Evolutionary conservation across 75 land plant genomes (phyloP), one percentile per base, ranked within the genome.

Genomic region (Picea sitchensis): DNA sequence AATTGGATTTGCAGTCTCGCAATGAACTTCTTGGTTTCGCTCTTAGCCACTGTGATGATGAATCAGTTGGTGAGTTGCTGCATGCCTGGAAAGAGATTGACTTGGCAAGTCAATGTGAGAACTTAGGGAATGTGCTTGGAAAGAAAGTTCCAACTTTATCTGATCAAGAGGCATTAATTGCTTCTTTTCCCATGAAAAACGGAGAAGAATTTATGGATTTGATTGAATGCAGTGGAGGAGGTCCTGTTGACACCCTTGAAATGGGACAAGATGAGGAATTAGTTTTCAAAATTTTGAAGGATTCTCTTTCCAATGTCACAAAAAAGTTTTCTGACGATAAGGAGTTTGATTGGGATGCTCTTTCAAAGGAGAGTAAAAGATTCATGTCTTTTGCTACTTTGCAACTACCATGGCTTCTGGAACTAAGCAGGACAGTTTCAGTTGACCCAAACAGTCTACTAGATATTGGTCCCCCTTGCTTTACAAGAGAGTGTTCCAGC

Each of bases 31-130:
- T 98, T 65, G 94, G 99, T 41, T 98, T 98, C 81, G 93, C 96
- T 78, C 85, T 98, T 78, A 85, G 94, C 79, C 91, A 98, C 79
- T 98, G 98, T 83, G 99, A 98, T 85, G 96, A 90, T 15, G 98
- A 93, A 81, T 95, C 98, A 0, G 83, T 98, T 75, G 83, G 88
- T 34, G 97, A 98, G 83, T 81, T 98, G 32, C 87, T 98, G 41
- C 63, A 82, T 79, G 99, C 90, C 65, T 98, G 99, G 99, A 98
- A 95, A 88, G 96, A 93, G 75, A 60, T 91, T 20, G 94, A 98
- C 75, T 79, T 91, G 60, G 85, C 85, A 73, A 80, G 72, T n/a
- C 90, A 87, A 30, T 88, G 88, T 83, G 89, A 90, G 63, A 76
- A 79, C 36, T 65, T 95, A 59, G 82, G 83, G 61, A 54, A 58